Evolutionary conservation across 1,284 basidiomycete genomes (phyloP), one percentile per base, ranked within the genome.

Genomic region (Cryptococcus sp.): DNA sequence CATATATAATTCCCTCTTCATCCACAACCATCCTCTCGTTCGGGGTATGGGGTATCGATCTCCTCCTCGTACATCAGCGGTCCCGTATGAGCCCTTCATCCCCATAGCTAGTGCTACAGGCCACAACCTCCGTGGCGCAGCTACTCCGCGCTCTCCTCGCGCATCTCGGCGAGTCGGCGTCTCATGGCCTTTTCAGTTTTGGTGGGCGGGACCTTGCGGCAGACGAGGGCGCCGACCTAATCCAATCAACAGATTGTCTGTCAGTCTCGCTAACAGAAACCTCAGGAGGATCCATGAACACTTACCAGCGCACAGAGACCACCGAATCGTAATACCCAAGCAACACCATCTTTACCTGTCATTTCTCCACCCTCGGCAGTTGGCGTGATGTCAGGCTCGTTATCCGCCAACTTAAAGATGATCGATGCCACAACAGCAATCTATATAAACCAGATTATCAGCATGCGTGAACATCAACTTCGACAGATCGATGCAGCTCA

Each of bases 261-360:
- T 16, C 27, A 19, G 35, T 35, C 11, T 11, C 15, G 13, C 19
- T 16, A 8, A 15, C 16, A 31, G 15, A 35, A 38, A 17, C 25
- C 10, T 13, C 19, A n/a, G 3, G 15, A 50, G 23, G 7, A n/a
- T 1, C 15, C 35, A 22, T 19, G 19, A 17, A 38, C 16, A 71
- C 83, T 67, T 66, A 85, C 82, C 60, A 94, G 78, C 0, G 92
- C 87, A 74, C 88, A 91, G 8, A 91, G 70, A 38, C 93, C 93
- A 49, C 93, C 93, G 70, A 96, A 96, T 15, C 93, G 85, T 52
- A 98, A 79, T 5, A 96, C 91, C 93, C 93, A 97, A 1, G 88
- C 90, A 20, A 94, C 90, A 47, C 92, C 92, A 57, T 86, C 87
- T 81, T 91, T 92, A 44, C 87, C 89, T 60, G 88, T 84, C 54